phyloP scores from a whole-genome alignment of 441 rosid species.

The Populus hybrid region DNA sequence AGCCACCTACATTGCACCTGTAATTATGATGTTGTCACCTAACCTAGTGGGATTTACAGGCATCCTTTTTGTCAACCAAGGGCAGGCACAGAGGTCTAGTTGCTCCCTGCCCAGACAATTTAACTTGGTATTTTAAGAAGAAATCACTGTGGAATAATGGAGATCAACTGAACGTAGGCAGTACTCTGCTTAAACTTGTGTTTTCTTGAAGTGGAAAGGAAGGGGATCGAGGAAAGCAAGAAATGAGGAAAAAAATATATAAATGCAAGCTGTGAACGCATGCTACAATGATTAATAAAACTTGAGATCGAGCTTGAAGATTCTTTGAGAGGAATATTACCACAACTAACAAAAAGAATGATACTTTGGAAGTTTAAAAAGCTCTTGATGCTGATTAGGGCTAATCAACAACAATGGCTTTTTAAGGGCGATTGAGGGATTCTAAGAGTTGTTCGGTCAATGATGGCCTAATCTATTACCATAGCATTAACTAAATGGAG shows the following conservation, averaged over 20 bases:
- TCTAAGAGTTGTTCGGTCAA: neutral
- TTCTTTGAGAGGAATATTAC: slow-evolving; percentile 19
- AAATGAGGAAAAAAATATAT: neutral
- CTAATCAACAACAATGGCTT: neutral
- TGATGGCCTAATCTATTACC: slow-evolving; percentile 29
- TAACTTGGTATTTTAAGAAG: neutral
- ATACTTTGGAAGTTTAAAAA: neutral
- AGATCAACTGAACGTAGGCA: neutral
- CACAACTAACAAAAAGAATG: neutral
- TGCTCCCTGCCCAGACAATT: neutral
- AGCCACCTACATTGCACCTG: slow-evolving; percentile 4
- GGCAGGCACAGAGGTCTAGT: neutral
- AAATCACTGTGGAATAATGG: neutral
- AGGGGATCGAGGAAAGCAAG: neutral
- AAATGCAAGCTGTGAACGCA: neutral
- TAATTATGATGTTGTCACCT: neutral
- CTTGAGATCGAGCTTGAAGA: neutral
- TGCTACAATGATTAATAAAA: neutral
- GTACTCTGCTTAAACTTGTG: neutral
- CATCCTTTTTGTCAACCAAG: neutral
- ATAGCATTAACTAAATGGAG: neutral
- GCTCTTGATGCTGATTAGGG: neutral
- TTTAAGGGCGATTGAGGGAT: neutral
- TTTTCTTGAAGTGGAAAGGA: slow-evolving; percentile 4
- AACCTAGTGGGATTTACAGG: neutral